Percentiles rank a stretch among this genome's conserved stretches.
phyloP scores from a whole-genome alignment of 495 filamentous ascomycete genomes.

The Xylaria palmicola region DNA sequence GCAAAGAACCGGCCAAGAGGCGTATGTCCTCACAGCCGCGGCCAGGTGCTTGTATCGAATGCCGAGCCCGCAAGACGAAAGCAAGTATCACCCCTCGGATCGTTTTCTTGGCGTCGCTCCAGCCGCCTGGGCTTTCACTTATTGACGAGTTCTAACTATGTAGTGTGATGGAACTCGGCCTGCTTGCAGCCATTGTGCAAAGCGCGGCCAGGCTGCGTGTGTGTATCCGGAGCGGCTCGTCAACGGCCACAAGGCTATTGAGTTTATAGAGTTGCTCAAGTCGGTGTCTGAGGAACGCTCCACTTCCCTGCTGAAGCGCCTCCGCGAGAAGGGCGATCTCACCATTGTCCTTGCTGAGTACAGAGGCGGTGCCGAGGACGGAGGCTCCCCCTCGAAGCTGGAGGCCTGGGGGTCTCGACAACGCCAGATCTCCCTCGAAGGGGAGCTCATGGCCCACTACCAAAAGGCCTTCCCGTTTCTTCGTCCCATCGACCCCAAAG shows the following conservation, averaged over 20 bases:
- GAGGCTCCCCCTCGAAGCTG: neutral
- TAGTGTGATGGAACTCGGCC: slow-evolving; percentile 10
- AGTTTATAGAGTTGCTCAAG: slow-evolving; percentile 3
- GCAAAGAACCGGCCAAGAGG: neutral
- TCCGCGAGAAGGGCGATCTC: neutral
- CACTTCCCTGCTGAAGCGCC: neutral
- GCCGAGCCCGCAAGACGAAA: slow-evolving; percentile 4
- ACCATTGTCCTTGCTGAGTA: neutral
- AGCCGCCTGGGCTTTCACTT: neutral
- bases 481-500: neutral
- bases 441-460: slow-evolving; percentile 13
- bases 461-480: slow-evolving; percentile 5
- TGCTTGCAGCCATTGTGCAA: neutral
- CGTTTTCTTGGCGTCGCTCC: too few relatives aligned
- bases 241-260: slow-evolving; percentile 6
- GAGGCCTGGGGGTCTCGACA: too few relatives aligned
- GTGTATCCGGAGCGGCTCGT: slow-evolving; percentile 1
- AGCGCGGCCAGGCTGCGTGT: neutral
- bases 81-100: slow-evolving; percentile 1
- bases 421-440: slow-evolving; percentile 1
- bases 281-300: neutral
- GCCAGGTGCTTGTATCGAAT: slow-evolving; percentile 6
- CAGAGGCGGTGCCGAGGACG: neutral
- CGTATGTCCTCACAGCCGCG: slow-evolving; percentile 1
- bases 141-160: neutral